Conservation (phyloP, 2,329 filamentous ascomycete genomes). For the Claviceps sp. region DNA sequence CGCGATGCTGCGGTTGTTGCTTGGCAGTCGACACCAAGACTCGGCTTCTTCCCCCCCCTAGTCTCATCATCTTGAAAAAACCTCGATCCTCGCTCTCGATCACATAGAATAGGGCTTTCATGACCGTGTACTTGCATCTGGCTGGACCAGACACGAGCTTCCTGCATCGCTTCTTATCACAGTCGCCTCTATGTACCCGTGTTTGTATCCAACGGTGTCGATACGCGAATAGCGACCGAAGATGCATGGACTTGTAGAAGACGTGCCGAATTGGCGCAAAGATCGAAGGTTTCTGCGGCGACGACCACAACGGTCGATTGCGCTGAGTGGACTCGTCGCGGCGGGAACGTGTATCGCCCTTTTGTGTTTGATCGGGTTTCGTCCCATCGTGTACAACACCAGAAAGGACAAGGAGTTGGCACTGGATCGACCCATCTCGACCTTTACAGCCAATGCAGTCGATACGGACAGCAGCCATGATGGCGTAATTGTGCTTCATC, state of each 20-base stretch:
- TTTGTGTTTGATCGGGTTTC: background rate
- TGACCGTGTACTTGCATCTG: too few relatives aligned
- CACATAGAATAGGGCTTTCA: too few relatives aligned
- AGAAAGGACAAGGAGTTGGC: background rate
- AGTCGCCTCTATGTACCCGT: background rate
- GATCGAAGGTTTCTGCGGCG: background rate
- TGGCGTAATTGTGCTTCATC: constrained; percentile 23
- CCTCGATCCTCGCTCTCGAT: too few relatives aligned
- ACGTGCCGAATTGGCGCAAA: background rate
- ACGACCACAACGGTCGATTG: background rate
- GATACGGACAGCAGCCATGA: background rate
- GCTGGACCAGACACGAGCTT: too few relatives aligned
- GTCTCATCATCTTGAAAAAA: too few relatives aligned
- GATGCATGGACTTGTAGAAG: background rate
- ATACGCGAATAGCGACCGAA: background rate
- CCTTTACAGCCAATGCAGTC: background rate
- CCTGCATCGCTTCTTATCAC: background rate
- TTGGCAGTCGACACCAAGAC: too few relatives aligned
- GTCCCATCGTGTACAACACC: background rate
- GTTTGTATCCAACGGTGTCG: background rate
- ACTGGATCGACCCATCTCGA: background rate
- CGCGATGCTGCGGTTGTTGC: too few relatives aligned
- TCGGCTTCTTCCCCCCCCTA: too few relatives aligned
- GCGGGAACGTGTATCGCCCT: background rate
- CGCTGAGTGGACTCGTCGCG: background rate